These are phyloP conservation scores for Globisporangium barbulae DNA, from an alignment of 352 stramenopile species.

Conservation along the genomic window DNA sequence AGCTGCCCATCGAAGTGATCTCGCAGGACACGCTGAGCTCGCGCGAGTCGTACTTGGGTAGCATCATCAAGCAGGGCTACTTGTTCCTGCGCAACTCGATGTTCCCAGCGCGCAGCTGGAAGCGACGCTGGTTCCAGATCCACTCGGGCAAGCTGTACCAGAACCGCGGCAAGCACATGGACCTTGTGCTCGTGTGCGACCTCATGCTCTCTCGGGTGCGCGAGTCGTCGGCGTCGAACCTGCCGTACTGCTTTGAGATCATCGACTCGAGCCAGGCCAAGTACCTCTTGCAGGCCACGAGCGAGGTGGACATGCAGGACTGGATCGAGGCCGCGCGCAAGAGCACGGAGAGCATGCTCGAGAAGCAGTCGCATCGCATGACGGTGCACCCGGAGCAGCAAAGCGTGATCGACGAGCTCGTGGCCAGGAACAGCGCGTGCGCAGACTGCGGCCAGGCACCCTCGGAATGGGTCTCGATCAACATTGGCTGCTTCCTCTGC, in stretches of 20 bases:
- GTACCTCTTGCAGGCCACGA: constrained; percentile 72
- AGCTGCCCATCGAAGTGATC: constrained; percentile 78
- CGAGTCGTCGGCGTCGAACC: constrained; percentile 40
- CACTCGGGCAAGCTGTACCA: constrained; percentile 84
- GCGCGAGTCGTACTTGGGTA: constrained; percentile 31
- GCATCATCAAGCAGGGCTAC: constrained; percentile 76
- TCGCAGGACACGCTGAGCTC: constrained; percentile 61
- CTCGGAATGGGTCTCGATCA: constrained; percentile 96
- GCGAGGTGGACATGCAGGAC: constrained; percentile 65
- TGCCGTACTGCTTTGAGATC: constrained; percentile 81
- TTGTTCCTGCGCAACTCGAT: constrained; percentile 82
- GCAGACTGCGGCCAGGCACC: constrained; percentile 73
- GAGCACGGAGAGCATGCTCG: constrained; percentile 79
- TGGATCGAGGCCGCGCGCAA: constrained; percentile 81
- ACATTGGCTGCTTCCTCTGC: constrained; percentile 95
- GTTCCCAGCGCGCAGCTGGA: constrained; percentile 83
- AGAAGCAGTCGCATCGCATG: constrained; percentile 80
- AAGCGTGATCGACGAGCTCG: constrained; percentile 58
- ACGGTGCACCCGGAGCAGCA: constrained; percentile 82
- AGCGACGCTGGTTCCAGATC: constrained; percentile 87
- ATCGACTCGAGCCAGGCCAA: constrained; percentile 80
- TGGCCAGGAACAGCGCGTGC: constrained; percentile 52
- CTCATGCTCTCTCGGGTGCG: constrained; percentile 79
- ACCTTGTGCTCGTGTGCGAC: constrained; percentile 74
- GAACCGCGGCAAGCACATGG: constrained; percentile 75